phyloP scores from a whole-genome alignment of 441 rosid species.

The Metrosideros polymorpha region DNA sequence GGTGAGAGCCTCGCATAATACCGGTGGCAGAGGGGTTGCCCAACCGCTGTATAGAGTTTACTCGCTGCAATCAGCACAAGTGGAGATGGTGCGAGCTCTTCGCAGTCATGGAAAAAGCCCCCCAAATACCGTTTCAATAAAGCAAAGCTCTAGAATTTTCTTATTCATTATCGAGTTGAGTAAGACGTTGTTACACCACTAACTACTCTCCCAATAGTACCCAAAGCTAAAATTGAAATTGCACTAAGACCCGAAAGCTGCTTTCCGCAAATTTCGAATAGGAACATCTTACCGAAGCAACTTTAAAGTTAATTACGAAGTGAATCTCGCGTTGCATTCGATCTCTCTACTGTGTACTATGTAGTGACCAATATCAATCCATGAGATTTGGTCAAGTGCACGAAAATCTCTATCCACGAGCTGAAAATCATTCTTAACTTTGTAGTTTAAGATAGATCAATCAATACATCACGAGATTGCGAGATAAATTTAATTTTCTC shows the following conservation, averaged over 20 bases:
- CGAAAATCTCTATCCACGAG: background rate
- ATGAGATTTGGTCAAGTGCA: background rate
- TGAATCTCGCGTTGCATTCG: background rate
- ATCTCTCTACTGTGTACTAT: background rate
- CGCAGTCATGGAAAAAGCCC: background rate
- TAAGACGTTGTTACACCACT: background rate
- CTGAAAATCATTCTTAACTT: background rate
- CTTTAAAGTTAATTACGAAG: background rate
- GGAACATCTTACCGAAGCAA: background rate
- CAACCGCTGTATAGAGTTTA: too few relatives aligned
- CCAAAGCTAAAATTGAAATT: background rate
- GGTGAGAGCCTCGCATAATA: too few relatives aligned
- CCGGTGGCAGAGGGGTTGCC: too few relatives aligned
- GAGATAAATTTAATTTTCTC: background rate
- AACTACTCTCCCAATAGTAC: background rate
- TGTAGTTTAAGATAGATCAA: accelerated
- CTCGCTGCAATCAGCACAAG: too few relatives aligned
- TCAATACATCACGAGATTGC: accelerated
- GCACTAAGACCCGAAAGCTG: background rate
- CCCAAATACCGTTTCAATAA: background rate
- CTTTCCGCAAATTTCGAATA: background rate
- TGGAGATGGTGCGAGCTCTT: too few relatives aligned
- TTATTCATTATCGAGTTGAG: background rate
- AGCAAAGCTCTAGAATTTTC: background rate
- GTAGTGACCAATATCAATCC: background rate